phyloP scores from a whole-genome alignment of 768 basidiomycete species.

The Kwoniella sp. region DNA sequence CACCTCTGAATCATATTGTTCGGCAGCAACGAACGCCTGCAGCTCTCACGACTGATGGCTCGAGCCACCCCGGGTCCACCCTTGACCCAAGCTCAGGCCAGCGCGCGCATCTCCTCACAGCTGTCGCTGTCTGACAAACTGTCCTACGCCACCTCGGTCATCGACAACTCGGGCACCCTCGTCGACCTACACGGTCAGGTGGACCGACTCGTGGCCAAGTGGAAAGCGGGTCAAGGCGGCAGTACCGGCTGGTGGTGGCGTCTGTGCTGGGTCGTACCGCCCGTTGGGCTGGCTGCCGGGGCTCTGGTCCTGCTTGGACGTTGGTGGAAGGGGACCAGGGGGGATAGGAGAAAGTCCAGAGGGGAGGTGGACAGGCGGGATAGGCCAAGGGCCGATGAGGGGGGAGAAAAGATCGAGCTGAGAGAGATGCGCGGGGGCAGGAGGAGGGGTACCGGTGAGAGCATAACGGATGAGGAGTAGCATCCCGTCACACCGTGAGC shows the following conservation, averaged over 20 bases:
- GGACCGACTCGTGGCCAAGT: conserved; percentile 53
- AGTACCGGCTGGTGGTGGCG: conserved; percentile 52
- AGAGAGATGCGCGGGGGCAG: not conserved
- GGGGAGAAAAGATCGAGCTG: not conserved
- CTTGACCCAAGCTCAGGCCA: conserved; percentile 62
- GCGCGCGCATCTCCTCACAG: conserved; percentile 71
- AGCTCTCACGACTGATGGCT: conserved; percentile 73
- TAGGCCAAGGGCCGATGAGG: not conserved
- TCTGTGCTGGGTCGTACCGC: conserved; percentile 56
- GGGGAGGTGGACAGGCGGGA: conserved; percentile 28
- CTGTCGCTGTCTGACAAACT: conserved; percentile 73
- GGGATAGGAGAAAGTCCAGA: conserved; percentile 30
- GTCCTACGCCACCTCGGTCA: conserved; percentile 72
- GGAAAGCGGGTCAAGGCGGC: conserved; percentile 45
- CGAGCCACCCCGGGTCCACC: conserved; percentile 54
- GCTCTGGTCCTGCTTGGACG: conserved; percentile 27
- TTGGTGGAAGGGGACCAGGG: conserved; percentile 28
- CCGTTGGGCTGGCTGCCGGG: conserved; percentile 51
- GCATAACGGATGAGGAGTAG: not conserved
- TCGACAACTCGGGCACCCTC: conserved; percentile 81
- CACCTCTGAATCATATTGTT: not conserved
- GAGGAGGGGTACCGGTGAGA: not conserved
- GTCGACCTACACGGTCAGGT: conserved; percentile 63
- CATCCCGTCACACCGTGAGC: no score
- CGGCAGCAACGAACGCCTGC: conserved; percentile 76